Evolutionary conservation across 2,329 filamentous ascomycete species (phyloP), one percentile per base, ranked within the genome.

Genomic region (Aspergillus sp.): DNA sequence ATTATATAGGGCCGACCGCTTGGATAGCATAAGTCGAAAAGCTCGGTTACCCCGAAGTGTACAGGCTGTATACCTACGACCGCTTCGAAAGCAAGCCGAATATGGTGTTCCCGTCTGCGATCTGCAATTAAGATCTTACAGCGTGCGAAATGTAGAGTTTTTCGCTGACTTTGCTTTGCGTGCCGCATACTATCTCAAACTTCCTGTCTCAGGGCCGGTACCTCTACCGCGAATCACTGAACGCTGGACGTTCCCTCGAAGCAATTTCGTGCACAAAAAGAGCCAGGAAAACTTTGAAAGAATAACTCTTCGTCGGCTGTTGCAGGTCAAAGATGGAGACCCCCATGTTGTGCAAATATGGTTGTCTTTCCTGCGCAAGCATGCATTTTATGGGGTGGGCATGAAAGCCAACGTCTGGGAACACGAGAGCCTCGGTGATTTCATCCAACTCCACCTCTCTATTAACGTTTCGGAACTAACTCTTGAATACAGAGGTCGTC

Each of bases 341-440:
- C 88, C 92, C 0, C 91, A 97, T 74, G 89, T 87, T 1, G 92
- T 99, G 39, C 90, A 96, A 76, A 77, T 93, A 29, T 99, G 95
- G 95, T 80, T 99, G 59, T 92, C 92, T 0, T 98, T 96, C 73
- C 76, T 99, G 72, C 86, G 90, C 71, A 96, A 96, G 78, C 90
- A 97, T 73, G 91, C 92, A 47, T 96, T 95, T 74, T 91, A 96
- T 67, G 95, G 95, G n/a, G 89, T 98, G 46, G 95, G 95, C 69
- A 96, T 99, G 92, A 99, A 99, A 84, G 95, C 95, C 55, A 97
- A 99, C 74, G 85, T 98, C 53, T 99, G 90, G 87, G 91, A 96
- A 73, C 93, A 91, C 76, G 87, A 90, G 70, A 84, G 85, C 58
- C 73, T 93, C 60, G 88, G 90, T 90, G 83, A 63, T 77, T 64